phyloP scores from a whole-genome alignment of 2,329 filamentous ascomycete species.

The Aspergillus sp. region DNA sequence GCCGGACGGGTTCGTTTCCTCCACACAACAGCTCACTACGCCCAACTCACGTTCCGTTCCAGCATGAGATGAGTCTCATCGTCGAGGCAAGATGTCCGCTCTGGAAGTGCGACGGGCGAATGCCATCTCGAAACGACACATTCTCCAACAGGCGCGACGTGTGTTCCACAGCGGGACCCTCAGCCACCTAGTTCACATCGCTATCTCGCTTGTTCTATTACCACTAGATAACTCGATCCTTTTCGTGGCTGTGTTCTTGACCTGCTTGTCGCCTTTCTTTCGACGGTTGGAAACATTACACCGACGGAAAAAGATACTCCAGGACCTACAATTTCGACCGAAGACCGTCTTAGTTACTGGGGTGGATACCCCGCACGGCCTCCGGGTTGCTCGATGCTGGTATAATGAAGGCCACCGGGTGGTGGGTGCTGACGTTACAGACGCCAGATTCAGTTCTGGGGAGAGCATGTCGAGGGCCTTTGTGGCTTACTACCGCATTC shows the following conservation, averaged over 20 bases:
- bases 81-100: constrained; percentile 19
- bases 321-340: constrained; percentile 39
- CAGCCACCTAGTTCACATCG: constrained; percentile 27
- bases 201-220: constrained; percentile 35
- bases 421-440: constrained; percentile 67
- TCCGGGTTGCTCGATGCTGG: constrained; percentile 66
- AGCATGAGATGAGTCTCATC: neutral
- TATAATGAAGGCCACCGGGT: constrained; percentile 66
- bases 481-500: constrained; percentile 54
- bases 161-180: constrained; percentile 17
- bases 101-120: constrained; percentile 18
- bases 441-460: constrained; percentile 46
- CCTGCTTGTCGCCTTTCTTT: constrained; percentile 29
- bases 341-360: constrained; percentile 70
- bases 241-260: constrained; percentile 33
- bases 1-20: constrained; percentile 7
- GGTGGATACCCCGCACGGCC: constrained; percentile 69
- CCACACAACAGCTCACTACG: neutral
- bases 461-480: constrained; percentile 62
- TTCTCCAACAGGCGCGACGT: constrained; percentile 9
- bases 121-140: constrained; percentile 10
- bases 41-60: neutral
- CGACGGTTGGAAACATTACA: constrained; percentile 14
- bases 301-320: constrained; percentile 25
- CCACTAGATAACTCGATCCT: constrained; percentile 53